Percentiles rank a stretch among this genome's conserved stretches.
Evolutionary conservation across 495 filamentous ascomycete genomes (phyloP).

Genomic region (Daldinia loculata): DNA sequence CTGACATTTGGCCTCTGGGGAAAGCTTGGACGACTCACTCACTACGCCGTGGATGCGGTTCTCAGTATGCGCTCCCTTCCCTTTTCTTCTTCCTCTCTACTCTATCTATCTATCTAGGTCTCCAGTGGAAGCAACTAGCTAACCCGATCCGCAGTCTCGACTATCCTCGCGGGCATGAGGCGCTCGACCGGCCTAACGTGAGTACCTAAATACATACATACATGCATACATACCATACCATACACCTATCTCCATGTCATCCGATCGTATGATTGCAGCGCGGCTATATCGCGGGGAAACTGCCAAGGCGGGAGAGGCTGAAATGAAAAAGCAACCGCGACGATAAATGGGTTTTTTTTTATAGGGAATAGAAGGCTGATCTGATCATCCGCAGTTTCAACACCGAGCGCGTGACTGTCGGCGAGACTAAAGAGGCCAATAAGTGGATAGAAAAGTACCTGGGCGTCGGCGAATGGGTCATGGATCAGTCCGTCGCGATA

Average conservation of each 20-base stretch:
- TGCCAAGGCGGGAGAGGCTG: slow-evolving; percentile 29
- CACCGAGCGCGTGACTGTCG: slow-evolving; percentile 76
- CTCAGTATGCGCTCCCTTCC: slow-evolving; percentile 67
- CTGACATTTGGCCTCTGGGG: slow-evolving; percentile 67
- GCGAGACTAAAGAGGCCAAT: slow-evolving; percentile 82
- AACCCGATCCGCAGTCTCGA: slow-evolving; percentile 71
- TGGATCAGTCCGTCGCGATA: slow-evolving; percentile 95
- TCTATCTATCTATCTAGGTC: neutral
- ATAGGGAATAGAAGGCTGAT: slow-evolving; percentile 11
- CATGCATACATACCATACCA: too few relatives aligned
- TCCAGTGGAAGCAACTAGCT: slow-evolving; percentile 18
- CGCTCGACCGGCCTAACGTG: slow-evolving; percentile 98
- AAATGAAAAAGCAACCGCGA: slow-evolving; percentile 44
- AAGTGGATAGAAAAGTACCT: slow-evolving; percentile 96
- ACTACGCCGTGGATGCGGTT: slow-evolving; percentile 97
- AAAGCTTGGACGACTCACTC: slow-evolving; percentile 90
- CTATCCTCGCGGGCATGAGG: slow-evolving; percentile 94
- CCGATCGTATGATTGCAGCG: neutral
- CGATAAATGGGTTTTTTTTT: slow-evolving; percentile 14
- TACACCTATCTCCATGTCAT: slow-evolving; percentile 8
- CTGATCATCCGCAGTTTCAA: slow-evolving; percentile 73
- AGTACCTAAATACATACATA: slow-evolving; percentile 49
- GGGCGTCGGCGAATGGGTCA: slow-evolving; percentile 94
- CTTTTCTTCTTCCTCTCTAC: too few relatives aligned
- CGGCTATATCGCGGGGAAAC: slow-evolving; percentile 5